These are phyloP conservation scores for Eucalyptus sp. DNA, from an alignment of 345 rosid species.

Conservation along the genomic window DNA sequence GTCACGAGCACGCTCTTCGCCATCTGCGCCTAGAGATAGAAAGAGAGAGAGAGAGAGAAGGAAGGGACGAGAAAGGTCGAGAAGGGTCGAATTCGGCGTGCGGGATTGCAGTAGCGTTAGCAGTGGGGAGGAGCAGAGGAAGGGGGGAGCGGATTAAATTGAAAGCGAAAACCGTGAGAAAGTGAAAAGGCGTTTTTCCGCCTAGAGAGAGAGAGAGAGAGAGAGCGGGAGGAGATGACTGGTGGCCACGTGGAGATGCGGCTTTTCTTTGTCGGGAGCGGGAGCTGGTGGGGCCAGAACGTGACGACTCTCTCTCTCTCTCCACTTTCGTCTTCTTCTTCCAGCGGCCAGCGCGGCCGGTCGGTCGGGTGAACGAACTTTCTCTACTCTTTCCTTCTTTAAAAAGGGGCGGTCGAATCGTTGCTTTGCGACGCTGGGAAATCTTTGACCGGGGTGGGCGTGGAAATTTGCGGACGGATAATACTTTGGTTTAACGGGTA, in stretches of 20 bases:
- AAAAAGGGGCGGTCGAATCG: neutral
- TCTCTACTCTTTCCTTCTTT: neutral
- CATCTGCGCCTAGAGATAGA: neutral
- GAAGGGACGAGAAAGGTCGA: neutral
- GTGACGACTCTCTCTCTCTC: neutral
- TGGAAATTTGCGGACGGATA: neutral
- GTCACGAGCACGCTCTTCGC: constrained; percentile 50
- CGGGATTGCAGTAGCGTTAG: neutral
- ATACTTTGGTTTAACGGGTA: rapidly evolving
- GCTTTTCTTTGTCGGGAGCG: neutral
- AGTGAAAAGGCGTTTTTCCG: neutral
- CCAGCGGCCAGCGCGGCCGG: neutral
- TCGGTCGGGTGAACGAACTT: neutral
- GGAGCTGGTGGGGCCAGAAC: neutral
- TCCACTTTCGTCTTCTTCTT: neutral
- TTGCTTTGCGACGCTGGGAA: rapidly evolving
- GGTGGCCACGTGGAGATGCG: neutral
- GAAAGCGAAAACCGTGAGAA: neutral
- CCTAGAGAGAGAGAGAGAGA: neutral
- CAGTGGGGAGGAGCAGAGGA: no score
- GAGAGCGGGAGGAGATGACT: neutral
- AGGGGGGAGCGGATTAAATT: neutral
- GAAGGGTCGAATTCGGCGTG: neutral
- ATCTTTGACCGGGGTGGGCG: neutral
- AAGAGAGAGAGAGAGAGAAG: neutral